Evolutionary conservation across 2,329 filamentous ascomycete genomes (phyloP).

Genomic region (Diaporthe citri): DNA sequence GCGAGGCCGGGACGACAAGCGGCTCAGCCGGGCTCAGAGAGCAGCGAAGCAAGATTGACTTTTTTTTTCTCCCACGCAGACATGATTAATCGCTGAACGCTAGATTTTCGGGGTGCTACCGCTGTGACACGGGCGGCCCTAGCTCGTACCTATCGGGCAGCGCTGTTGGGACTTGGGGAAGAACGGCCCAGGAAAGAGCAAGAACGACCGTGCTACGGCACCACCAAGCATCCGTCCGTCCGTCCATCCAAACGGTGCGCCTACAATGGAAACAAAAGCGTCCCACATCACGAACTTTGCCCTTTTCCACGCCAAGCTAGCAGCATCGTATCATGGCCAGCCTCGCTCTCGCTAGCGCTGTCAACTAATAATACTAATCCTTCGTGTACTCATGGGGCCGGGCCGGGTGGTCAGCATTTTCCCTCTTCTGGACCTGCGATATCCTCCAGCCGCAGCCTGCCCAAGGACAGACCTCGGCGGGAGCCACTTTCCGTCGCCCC

Average conservation of each 20-base stretch:
- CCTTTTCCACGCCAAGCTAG: conserved; percentile 9
- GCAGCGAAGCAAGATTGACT: conserved; percentile 8
- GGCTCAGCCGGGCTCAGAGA: neutral
- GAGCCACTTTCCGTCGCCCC: neutral
- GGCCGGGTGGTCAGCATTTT: conserved; percentile 9
- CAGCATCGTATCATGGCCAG: conserved; percentile 9
- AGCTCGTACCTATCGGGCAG: conserved; percentile 18
- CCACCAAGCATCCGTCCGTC: neutral
- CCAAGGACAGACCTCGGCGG: neutral
- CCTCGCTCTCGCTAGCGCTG: conserved; percentile 27
- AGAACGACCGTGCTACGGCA: neutral
- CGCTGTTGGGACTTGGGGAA: neutral
- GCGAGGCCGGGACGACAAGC: conserved; percentile 12
- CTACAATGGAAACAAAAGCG: neutral
- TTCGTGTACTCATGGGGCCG: neutral
- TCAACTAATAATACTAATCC: conserved; percentile 15
- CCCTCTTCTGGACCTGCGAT: neutral
- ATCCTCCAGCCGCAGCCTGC: neutral
- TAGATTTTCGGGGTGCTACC: neutral
- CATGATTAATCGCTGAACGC: conserved; percentile 1
- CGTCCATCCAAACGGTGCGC: neutral
- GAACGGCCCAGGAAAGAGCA: neutral
- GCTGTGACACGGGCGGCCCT: conserved; percentile 2
- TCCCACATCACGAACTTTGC: conserved; percentile 20
- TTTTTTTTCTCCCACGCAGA: neutral